Base-by-base conservation (phyloP, 371 early-diverging fungal species). In the Mortierella sp. region DNA sequence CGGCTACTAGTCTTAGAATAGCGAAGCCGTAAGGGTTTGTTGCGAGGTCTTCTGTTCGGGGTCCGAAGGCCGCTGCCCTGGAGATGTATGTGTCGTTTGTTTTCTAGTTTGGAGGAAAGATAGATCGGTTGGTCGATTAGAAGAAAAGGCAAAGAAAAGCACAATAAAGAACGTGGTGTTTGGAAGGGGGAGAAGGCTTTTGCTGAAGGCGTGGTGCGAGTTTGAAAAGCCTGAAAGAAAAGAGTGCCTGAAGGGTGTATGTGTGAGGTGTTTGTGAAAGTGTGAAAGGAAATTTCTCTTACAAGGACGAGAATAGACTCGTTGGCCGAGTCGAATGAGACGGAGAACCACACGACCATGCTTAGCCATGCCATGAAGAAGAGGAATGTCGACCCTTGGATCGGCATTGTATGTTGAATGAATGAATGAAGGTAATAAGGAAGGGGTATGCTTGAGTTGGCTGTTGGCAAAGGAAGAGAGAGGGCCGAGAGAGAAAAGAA, bases 1-100 rank as follows among this genome's bases (percentile, higher is more conserved):
- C 71, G 9, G 84, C 76, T 11, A 89, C 81, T 48, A 92, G 78
- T 50, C 81, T 87, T 19, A 91, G 91, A 19, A 88, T 52, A 57
- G 84, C 11, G 26, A n/a, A 9, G 26, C 26, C 26, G n/a, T 13
- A 10, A 11, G 24, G 24, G 55, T 55, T n/a, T 24, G 9, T 21
- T 55, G 1, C 10, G 10, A 10, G 26, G 86, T 19, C 92, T 92
- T 57, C 89, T 89, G 45, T 89, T 89, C 14, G 91, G 54, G 92
- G 91, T 3, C 93, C 93, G 89, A 94, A 93, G 4, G 92, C 88
- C 16, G 94, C 93, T 14, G 87, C 83, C 13, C 90, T 89, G 83
- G 91, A 90, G 31, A 72, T 24, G 28, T 72, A 77, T 14, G 50
- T 77, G 47, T 77, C 77, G 58, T 77, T 77, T 38, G 77, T 77